These are phyloP conservation scores for Penicillium simplicissimum DNA, from an alignment of 495 filamentous ascomycete species.

Conservation along the genomic window DNA sequence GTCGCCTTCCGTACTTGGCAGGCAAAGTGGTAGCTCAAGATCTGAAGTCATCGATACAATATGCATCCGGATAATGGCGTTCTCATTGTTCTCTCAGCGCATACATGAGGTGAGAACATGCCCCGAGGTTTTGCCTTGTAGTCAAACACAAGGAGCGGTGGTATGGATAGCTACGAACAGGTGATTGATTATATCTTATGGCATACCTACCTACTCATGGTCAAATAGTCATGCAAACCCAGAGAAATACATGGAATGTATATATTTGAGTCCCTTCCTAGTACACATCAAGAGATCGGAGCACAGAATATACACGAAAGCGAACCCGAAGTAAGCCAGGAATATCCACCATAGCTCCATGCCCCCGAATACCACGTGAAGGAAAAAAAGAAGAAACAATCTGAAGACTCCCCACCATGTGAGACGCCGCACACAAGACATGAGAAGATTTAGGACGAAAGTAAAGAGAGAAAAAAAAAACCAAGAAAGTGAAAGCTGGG, in stretches of 20 bases:
- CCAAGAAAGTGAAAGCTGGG: constrained; percentile 12
- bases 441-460: neutral
- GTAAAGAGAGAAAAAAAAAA: constrained; percentile 3
- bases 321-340: constrained; percentile 9
- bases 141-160: too few relatives aligned
- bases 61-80: too few relatives aligned
- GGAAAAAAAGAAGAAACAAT: constrained; percentile 1
- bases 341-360: constrained; percentile 28
- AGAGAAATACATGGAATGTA: constrained; percentile 16
- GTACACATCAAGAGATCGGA: constrained; percentile 6
- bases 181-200: neutral
- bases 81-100: neutral
- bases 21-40: neutral
- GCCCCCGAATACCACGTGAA: constrained; percentile 28
- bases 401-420: constrained; percentile 17
- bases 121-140: too few relatives aligned
- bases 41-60: neutral
- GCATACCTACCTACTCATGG: neutral
- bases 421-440: constrained; percentile 26
- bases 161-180: too few relatives aligned
- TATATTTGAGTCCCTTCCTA: constrained; percentile 11
- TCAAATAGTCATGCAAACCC: neutral
- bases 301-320: constrained; percentile 2
- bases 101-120: neutral
- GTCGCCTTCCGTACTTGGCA: neutral